phyloP scores from a whole-genome alignment of 2,329 filamentous ascomycete genomes.

The Ampelomyces quisqualis region DNA sequence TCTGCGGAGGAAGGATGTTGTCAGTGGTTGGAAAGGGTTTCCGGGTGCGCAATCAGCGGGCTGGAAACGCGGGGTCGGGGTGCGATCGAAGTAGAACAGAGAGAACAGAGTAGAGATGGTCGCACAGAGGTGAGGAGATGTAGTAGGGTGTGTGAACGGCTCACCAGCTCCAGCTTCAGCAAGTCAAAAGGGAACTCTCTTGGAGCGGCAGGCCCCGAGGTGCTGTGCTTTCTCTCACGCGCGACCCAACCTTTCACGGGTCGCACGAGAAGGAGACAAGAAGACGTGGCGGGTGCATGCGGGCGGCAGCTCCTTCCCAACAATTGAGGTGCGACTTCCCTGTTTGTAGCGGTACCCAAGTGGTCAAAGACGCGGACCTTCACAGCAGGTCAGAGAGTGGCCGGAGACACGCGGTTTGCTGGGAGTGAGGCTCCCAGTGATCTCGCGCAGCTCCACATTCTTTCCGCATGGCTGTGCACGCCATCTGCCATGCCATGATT shows the following conservation, averaged over 20 bases:
- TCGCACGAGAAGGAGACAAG: constrained; percentile 1
- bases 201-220: constrained; percentile 9
- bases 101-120: constrained; percentile 12
- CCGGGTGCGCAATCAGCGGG: constrained; percentile 16
- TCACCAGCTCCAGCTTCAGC: constrained; percentile 6
- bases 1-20: constrained; percentile 25
- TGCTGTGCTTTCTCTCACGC: constrained; percentile 5
- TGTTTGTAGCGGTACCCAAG: constrained; percentile 9
- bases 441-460: constrained; percentile 9
- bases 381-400: neutral
- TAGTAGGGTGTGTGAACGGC: constrained; percentile 8
- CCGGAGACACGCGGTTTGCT: neutral
- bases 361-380: constrained; percentile 5
- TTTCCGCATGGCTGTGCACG: constrained; percentile 1
- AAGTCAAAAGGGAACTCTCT: neutral
- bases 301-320: constrained; percentile 9
- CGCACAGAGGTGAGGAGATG: constrained; percentile 16
- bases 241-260: neutral
- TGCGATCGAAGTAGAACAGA: too few relatives aligned
- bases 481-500: constrained; percentile 6
- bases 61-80: constrained; percentile 13
- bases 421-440: neutral
- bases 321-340: constrained; percentile 13
- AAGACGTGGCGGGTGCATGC: constrained; percentile 7
- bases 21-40: constrained; percentile 30